Percentiles rank a stretch among this genome's conserved stretches.
phyloP scores from a whole-genome alignment of 2,329 filamentous ascomycete species.

The Sporothrix brasiliensis region DNA sequence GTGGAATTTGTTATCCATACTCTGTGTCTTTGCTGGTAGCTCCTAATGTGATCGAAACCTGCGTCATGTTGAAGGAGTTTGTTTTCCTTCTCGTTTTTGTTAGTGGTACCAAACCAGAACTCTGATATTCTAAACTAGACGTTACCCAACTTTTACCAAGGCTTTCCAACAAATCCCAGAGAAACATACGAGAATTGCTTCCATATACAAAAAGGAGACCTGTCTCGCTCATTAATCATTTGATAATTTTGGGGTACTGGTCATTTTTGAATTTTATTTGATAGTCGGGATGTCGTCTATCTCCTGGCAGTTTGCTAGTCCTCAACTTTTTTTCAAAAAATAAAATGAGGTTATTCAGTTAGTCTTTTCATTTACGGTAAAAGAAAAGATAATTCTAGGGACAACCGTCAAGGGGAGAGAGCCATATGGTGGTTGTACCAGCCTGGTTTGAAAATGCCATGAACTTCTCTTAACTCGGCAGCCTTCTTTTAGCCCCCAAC shows the following conservation, averaged over 20 bases:
- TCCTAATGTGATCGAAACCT: background rate
- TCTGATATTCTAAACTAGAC: background rate
- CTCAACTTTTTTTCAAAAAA: no score
- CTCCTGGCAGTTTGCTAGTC: no score
- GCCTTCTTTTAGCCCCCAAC: conserved; percentile 19
- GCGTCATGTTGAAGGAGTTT: background rate
- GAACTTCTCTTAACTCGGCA: background rate
- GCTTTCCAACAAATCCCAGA: background rate
- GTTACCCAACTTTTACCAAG: background rate
- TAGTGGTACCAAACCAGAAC: background rate
- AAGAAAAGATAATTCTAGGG: background rate
- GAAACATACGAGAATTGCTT: background rate
- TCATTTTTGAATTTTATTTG: no score
- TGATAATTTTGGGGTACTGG: no score
- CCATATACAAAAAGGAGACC: background rate
- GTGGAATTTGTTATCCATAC: background rate
- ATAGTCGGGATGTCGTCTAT: no score
- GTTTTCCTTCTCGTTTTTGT: background rate
- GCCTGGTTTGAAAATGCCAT: background rate
- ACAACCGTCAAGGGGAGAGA: background rate
- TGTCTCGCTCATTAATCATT: background rate
- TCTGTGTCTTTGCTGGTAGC: background rate
- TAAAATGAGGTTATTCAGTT: no score
- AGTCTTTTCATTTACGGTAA: no score
- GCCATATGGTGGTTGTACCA: background rate